Base-by-base conservation (phyloP, 495 filamentous ascomycete species). In the Copromyces sp. region DNA sequence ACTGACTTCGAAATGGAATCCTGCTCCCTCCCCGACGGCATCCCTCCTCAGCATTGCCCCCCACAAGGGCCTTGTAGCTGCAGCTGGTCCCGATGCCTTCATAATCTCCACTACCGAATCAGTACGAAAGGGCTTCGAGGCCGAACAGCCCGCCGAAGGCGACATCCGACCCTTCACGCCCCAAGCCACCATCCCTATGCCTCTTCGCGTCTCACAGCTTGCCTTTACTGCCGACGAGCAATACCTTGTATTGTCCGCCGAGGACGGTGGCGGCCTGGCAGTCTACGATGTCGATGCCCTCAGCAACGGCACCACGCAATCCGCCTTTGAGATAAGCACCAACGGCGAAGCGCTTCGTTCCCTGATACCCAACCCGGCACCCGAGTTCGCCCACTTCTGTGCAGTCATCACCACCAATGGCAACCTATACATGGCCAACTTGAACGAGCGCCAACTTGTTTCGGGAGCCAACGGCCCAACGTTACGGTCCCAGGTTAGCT, bases 11-110 rank as follows among this genome's bases (percentile, higher is more conserved):
- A 87, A 90, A 78, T 99, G 95, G 92, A 89, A 92, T 40, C 81
- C 84, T 38, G 85, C 94, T 68, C 96, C 95, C n/a, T 84, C 89
- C 11, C 87, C 94, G 4, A 94, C 91, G 35, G 88, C 92, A 59
- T 93, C 93, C n/a, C 90, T 99, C 44, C 84, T 99, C 68, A 90
- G 90, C 77, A 87, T 98, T 75, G 94, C 96, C 40, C 88, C 91
- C 20, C 89, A 84, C 70, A 91, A 90, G 81, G 94, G 93, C 24
- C 83, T 98, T 7, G 85, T 98, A 53, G 95, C 94, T 69, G 96
- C 94, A 61, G 95, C 93, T 70, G 90, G 92, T 12, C 95, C 95
- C 38, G 90, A 95, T 75, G 84, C 86, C 59, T 85, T 99, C 3
- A 82, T 92, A 68, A 78, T 99, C 68, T 90, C 93, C 12, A 90